Evolutionary conservation across 2,329 filamentous ascomycete species (phyloP).

Genomic region (Fusarium luffae): DNA sequence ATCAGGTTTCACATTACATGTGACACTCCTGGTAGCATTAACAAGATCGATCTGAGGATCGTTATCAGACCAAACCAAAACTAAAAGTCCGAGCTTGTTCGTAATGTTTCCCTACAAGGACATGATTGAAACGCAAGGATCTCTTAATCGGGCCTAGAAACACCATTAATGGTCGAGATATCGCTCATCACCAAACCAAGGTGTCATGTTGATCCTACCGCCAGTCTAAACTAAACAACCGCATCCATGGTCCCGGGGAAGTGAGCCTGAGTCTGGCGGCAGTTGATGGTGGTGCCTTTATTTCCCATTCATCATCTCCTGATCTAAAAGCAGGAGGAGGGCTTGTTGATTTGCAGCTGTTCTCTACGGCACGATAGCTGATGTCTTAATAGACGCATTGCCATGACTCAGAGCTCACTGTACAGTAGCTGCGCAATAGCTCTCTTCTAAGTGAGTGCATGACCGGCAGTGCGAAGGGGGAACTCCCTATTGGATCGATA

Average conservation of each 20-base stretch:
- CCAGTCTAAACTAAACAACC: conserved; percentile 23
- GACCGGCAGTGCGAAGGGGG: conserved; percentile 34
- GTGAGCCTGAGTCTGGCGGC: conserved; percentile 40
- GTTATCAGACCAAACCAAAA: conserved; percentile 40
- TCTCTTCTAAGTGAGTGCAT: conserved; percentile 33
- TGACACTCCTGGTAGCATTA: conserved; percentile 12
- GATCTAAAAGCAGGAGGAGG: conserved; percentile 25
- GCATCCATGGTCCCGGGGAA: conserved; percentile 39
- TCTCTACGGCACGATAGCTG: conserved; percentile 36
- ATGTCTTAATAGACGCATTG: conserved; percentile 36
- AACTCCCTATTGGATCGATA: conserved; percentile 40
- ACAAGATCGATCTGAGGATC: conserved; percentile 27
- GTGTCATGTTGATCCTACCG: conserved; percentile 28
- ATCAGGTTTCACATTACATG: conserved; percentile 27
- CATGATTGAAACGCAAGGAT: conserved; percentile 31
- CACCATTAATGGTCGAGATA: conserved; percentile 24
- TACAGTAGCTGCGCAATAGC: conserved; percentile 13
- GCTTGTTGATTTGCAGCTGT: conserved; percentile 30
- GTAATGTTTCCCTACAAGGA: conserved; percentile 35
- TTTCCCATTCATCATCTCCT: conserved; percentile 20
- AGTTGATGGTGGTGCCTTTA: conserved; percentile 36
- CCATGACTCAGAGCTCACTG: conserved; percentile 40
- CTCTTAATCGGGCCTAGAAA: conserved; percentile 37
- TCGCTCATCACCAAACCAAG: conserved; percentile 21
- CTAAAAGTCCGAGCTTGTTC: conserved; percentile 34